These are phyloP conservation scores for Parietaria judaica DNA, from an alignment of 306 rosid species.

Conservation along the genomic window DNA sequence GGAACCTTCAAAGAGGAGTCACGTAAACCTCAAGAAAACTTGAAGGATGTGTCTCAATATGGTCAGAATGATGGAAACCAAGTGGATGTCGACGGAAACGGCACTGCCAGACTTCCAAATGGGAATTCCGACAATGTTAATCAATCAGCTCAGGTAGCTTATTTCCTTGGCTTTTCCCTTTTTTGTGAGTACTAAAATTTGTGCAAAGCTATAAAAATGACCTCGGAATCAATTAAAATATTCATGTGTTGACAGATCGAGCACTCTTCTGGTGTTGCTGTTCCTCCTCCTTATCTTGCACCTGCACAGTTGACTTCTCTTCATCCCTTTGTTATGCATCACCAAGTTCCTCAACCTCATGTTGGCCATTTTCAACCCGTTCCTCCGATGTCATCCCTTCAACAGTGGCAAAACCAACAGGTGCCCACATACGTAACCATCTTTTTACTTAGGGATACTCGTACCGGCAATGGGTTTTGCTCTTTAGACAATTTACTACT, in stretches of 20 bases:
- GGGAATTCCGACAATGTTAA: conserved; percentile 62
- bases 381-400: conserved; percentile 64
- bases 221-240: not conserved
- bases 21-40: conserved; percentile 42
- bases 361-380: conserved; percentile 70
- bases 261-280: conserved; percentile 51
- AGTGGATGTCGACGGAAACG: conserved; percentile 49
- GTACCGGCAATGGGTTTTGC: no score
- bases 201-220: not conserved
- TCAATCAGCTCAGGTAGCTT: conserved; percentile 53
- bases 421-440: conserved; percentile 28
- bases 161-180: not conserved
- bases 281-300: conserved; percentile 83
- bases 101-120: conserved; percentile 44
- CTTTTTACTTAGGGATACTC: not conserved
- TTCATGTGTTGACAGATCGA: conserved; percentile 44
- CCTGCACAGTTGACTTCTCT: conserved; percentile 76
- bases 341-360: conserved; percentile 78
- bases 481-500: no score
- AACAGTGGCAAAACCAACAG: conserved; percentile 88
- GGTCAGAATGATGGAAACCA: conserved; percentile 65
- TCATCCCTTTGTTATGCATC: conserved; percentile 87
- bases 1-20: conserved; percentile 67
- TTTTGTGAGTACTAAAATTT: not conserved
- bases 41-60: conserved; percentile 52